These are phyloP conservation scores for Coniochaeta hoffmannii DNA, from an alignment of 2,329 filamentous ascomycete genomes.

Conservation along the genomic window DNA sequence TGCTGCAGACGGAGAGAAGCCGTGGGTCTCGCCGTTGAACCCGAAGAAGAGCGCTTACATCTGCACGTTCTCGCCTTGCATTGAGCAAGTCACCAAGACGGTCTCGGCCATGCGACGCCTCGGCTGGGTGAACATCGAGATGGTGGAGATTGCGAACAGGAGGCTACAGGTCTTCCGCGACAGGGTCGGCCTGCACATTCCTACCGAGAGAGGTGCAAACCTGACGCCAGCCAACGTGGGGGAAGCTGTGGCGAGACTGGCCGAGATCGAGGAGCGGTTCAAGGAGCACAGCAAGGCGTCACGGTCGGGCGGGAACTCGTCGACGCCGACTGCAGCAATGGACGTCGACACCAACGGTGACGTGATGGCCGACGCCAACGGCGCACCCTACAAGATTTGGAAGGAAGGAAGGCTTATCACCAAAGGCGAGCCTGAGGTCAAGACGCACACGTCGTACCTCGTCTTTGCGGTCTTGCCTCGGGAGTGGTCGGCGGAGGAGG, in stretches of 20 bases:
- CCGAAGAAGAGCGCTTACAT: slow-evolving; percentile 66
- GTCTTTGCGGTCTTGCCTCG: slow-evolving; percentile 87
- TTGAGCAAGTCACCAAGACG: slow-evolving; percentile 89
- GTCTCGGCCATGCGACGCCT: slow-evolving; percentile 71
- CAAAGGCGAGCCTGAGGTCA: slow-evolving; percentile 78
- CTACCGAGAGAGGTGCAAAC: slow-evolving; percentile 62
- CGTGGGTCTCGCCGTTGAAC: slow-evolving; percentile 58
- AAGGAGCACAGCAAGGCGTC: slow-evolving; percentile 42
- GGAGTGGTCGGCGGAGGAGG: slow-evolving; percentile 78
- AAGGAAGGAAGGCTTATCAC: slow-evolving; percentile 73
- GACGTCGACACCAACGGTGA: slow-evolving; percentile 16
- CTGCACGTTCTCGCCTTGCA: slow-evolving; percentile 94
- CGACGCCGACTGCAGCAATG: slow-evolving; percentile 22
- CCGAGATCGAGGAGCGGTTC: slow-evolving; percentile 63
- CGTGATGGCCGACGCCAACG: slow-evolving; percentile 18
- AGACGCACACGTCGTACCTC: slow-evolving; percentile 95
- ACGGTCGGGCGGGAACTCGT: slow-evolving; percentile 17
- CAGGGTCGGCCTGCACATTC: slow-evolving; percentile 61
- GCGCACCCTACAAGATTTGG: slow-evolving; percentile 45
- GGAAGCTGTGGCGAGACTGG: slow-evolving; percentile 68
- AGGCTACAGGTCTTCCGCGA: slow-evolving; percentile 78
- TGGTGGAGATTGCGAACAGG: slow-evolving; percentile 81
- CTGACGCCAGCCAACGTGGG: slow-evolving; percentile 65
- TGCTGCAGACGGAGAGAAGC: slow-evolving; percentile 9
- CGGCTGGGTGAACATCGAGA: slow-evolving; percentile 87